Conservation (phyloP, 1,284 basidiomycete species). For the Peniophora sp. region DNA sequence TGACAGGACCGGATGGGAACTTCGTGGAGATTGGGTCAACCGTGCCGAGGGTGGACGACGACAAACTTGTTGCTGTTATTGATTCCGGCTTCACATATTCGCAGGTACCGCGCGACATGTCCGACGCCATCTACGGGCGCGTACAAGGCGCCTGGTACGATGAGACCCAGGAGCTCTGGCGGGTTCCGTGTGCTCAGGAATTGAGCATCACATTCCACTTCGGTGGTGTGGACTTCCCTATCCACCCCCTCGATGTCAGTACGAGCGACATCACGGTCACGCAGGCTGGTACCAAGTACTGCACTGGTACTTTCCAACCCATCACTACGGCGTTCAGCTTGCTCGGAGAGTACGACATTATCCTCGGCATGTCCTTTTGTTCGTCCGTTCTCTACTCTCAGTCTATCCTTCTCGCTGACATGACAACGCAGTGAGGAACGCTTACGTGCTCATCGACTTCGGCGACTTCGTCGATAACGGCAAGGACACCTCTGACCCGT, state of each 20-base stretch:
- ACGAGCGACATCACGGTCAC: conserved; percentile 54
- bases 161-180: conserved; percentile 50
- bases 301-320: conserved; percentile 72
- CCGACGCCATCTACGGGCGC: conserved; percentile 75
- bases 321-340: conserved; percentile 73
- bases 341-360: conserved; percentile 71
- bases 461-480: conserved; percentile 44
- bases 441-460: conserved; percentile 52
- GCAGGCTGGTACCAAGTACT: conserved; percentile 53
- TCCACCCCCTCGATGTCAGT: conserved; percentile 67
- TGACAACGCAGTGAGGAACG: conserved; percentile 53
- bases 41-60: conserved; percentile 37
- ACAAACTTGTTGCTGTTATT: conserved; percentile 55
- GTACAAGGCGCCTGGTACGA: conserved; percentile 69
- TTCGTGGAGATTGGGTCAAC: conserved; percentile 54
- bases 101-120: conserved; percentile 65
- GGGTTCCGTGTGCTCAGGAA: conserved; percentile 63
- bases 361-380: conserved; percentile 77
- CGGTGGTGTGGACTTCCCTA: conserved; percentile 56
- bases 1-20: conserved; percentile 67
- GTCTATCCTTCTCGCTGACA: background rate
- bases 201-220: conserved; percentile 66
- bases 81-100: conserved; percentile 67
- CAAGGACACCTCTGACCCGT: conserved; percentile 35
- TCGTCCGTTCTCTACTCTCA: conserved; percentile 19